Base-by-base conservation (phyloP, 148 eudicot species). In the Beta vulgaris region DNA sequence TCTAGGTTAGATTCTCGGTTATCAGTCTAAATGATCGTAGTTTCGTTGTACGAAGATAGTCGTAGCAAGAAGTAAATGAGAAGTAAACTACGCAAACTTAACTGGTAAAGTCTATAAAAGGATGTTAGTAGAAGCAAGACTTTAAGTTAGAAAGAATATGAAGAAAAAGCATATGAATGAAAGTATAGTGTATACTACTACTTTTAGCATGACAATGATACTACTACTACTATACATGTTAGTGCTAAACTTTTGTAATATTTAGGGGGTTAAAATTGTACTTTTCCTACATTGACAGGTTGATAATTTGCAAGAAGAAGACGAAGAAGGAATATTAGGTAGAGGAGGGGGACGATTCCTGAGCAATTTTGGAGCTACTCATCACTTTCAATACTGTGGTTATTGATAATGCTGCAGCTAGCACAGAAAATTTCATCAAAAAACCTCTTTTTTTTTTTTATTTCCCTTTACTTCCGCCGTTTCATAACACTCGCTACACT, bases 281-380 rank as follows among this genome's bases (percentile, higher is more conserved):
- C 34, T 32, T 25, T 35, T 58, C 1, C 2, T 35, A 31, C 32
- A 16, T 71, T 19, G 77, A 78, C 72, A 93, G 93, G 85, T 88
- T 37, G 96, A 85, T 36, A 87, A 86, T 62, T 69, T 73, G 46
- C 82, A 84, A 44, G 88, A 79, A 80, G 90, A 89, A 78, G 86
- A 82, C 0, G 82, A 84, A 1, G 88, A 81, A 67, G 54, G 73
- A 48, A 72, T 72, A 81, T 76, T 81, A 72, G 82, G 81, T 69
- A 66, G 71, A 55, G 69, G 79, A 67, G 77, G 87, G 76, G 84
- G 86, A 57, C 77, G 80, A 55, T 77, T 89, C 26, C 72, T 79
- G 75, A 83, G 70, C 87, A 76, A 62, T 72, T 80, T 80, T 58
- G 88, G 86, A 73, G 81, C 81, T 36, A 78, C 80, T 60, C 87